Evolutionary conservation across 768 basidiomycete species (phyloP), one percentile per base, ranked within the genome.

Genomic region (Tricholoma furcatifolium): DNA sequence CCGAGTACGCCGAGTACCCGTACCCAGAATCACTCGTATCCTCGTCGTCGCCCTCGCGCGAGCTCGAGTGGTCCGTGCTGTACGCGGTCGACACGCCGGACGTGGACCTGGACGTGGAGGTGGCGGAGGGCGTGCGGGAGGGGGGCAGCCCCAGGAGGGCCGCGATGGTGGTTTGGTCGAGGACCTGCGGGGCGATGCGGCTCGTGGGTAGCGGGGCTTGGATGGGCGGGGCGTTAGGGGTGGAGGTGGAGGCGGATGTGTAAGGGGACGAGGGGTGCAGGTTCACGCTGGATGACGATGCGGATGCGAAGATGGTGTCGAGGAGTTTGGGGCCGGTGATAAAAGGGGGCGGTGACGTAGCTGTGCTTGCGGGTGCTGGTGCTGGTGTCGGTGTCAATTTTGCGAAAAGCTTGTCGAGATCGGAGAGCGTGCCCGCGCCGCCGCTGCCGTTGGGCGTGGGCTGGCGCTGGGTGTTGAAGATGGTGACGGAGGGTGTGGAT

Each of bases 261-360:
- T 31, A 54, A 20, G 20, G 11, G 48, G 53, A 23, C 55, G 56
- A 23, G 53, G n/a, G n/a, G n/a, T n/a, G n/a, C n/a, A n/a, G n/a
- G n/a, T n/a, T n/a, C n/a, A n/a, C n/a, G n/a, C n/a, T n/a, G n/a
- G 36, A 27, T 24, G n/a, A 3, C n/a, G 56, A 69, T 5, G 83
- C 88, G 5, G 88, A 91, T 3, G 88, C 88, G 63, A 91, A 91
- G 38, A 91, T 87, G 11, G 80, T 77, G 57, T 87, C 75, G 14
- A 91, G 70, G 30, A 91, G 73, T 15, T 79, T 71, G 43, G 79
- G 72, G 6, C 88, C 85, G n/a, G 79, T 78, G 35, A 68, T 62
- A 46, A 50, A 50, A 57, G 64, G 48, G 54, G 62, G 21, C 60
- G 56, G 36, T 47, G 55, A 36, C 36, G 55, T 75, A 70, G 62